Evolutionary conservation across 192 early-diverging fungal genomes (phyloP).

Genomic region (Coemansia sp.): DNA sequence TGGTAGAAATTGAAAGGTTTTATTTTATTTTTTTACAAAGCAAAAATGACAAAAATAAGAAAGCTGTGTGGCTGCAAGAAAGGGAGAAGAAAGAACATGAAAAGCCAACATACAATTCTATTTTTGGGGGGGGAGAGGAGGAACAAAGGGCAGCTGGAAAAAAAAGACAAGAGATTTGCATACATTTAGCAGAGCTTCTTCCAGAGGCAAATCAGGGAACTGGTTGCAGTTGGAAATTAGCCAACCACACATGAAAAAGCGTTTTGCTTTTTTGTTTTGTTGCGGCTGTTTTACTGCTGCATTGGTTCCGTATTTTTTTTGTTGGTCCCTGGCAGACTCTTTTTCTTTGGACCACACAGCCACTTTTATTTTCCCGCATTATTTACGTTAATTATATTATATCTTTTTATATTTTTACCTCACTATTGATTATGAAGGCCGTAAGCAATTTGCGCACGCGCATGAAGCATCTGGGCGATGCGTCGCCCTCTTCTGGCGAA

Average conservation of each 20-base stretch:
- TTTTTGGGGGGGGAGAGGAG: neutral
- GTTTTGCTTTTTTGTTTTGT: neutral
- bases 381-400: neutral
- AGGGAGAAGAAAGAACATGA: constrained; percentile 12
- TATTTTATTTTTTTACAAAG: neutral
- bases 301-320: no score
- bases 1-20: neutral
- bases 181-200: neutral
- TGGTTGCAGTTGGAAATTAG: neutral
- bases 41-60: constrained; percentile 6
- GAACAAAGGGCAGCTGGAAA: neutral
- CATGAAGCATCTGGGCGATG: constrained; percentile 21
- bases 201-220: neutral
- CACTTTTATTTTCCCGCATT: neutral
- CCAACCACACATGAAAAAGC: neutral
- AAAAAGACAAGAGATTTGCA: neutral
- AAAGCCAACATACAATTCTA: neutral
- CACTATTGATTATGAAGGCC: constrained; percentile 21
- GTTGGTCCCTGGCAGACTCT: no score
- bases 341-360: no score
- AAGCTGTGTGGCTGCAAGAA: neutral
- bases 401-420: no score
- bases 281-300: neutral
- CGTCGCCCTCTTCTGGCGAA: constrained; percentile 5
- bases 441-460: constrained; percentile 43